Percentiles rank a stretch among this genome's conserved stretches.
Evolutionary conservation across 225 moss, liverwort and hornwort genomes (phyloP).

Genomic region (Sphagnum tenellum): DNA sequence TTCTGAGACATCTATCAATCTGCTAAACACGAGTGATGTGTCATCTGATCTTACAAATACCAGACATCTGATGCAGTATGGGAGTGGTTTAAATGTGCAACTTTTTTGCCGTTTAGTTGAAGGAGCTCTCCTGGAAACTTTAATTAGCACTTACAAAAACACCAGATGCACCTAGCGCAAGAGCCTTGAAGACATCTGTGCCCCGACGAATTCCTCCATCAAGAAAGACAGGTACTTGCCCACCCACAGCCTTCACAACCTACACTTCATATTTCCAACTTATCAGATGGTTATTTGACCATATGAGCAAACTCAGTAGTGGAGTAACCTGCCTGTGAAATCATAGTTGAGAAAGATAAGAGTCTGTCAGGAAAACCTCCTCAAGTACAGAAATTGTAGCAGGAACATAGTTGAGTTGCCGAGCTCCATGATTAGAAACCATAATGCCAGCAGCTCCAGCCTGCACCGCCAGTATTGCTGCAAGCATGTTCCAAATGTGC

Average conservation of each 20-base stretch:
- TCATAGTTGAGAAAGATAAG: no score
- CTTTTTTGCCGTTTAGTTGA: neutral
- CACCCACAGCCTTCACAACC: conserved; percentile 59
- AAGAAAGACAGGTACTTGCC: conserved; percentile 73
- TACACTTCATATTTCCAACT: conserved; percentile 30
- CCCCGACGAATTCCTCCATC: conserved; percentile 95
- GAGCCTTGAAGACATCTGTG: conserved; percentile 79
- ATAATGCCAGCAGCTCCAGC: conserved; percentile 62
- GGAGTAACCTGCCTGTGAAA: no score
- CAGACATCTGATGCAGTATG: neutral
- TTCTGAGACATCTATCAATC: no score
- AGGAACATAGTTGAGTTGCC: conserved; percentile 92
- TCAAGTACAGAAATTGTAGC: conserved; percentile 86
- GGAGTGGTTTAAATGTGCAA: neutral
- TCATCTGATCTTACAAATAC: neutral
- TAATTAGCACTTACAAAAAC: conserved; percentile 59
- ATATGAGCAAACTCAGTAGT: no score
- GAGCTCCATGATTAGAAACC: conserved; percentile 87
- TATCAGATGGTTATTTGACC: no score
- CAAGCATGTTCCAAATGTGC: neutral
- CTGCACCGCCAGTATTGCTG: conserved; percentile 60
- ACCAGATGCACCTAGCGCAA: conserved; percentile 82
- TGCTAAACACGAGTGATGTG: neutral
- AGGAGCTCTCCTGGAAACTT: neutral
- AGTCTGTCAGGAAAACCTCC: conserved; percentile 29